phyloP scores from a whole-genome alignment of 2,329 filamentous ascomycete species.

The Fusarium albosuccineum region DNA sequence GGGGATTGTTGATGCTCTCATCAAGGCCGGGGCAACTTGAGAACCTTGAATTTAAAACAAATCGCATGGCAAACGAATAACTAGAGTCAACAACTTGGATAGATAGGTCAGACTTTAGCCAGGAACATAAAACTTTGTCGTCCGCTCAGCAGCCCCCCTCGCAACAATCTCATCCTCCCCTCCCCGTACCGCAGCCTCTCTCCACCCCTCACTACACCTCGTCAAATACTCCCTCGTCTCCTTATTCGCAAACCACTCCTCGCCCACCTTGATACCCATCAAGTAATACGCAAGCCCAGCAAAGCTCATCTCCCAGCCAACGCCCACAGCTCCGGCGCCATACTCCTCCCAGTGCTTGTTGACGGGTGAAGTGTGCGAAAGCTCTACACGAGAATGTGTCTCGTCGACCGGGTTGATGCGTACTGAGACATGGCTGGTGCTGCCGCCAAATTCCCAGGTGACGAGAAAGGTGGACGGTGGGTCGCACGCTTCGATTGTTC shows the following conservation, averaged over 20 bases:
- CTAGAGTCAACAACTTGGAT: not conserved
- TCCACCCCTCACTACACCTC: conserved; percentile 7
- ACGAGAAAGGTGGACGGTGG: not conserved
- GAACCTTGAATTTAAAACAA: not conserved
- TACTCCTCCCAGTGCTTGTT: conserved; percentile 9
- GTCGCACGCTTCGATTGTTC: not conserved
- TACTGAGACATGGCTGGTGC: conserved; percentile 6
- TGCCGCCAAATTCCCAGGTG: conserved; percentile 6
- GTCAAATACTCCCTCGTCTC: not conserved
- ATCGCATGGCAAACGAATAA: too few species aligned
- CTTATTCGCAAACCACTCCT: not conserved
- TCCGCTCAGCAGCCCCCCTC: not conserved
- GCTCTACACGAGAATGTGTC: not conserved
- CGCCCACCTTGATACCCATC: not conserved
- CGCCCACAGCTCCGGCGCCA: conserved; percentile 4
- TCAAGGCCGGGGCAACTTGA: too few species aligned
- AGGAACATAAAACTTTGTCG: conserved; percentile 5
- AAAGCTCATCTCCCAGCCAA: conserved; percentile 12
- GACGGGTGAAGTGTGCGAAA: not conserved
- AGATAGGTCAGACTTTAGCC: not conserved
- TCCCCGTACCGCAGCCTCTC: not conserved
- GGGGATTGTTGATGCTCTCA: too few species aligned
- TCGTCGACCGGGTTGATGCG: not conserved
- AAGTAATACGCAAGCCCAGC: conserved; percentile 1
- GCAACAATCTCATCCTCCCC: not conserved